Evolutionary conservation across 495 filamentous ascomycete species (phyloP), one percentile per base, ranked within the genome.

Genomic region (Choiromyces venosus): DNA sequence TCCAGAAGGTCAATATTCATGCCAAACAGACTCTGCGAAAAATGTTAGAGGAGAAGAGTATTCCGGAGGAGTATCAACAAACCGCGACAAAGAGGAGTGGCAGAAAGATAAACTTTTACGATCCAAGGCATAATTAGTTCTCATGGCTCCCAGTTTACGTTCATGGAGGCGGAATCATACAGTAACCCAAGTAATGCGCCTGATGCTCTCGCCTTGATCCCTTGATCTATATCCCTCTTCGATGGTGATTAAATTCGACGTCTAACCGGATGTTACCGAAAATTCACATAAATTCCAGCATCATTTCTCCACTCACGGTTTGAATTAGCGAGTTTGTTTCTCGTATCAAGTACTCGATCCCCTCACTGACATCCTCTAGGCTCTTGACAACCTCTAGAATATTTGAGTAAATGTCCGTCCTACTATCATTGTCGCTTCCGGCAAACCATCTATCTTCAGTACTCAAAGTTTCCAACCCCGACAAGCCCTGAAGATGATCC

Each of bases 131-230:
- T 37, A 65, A 37, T 44, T 21, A 71, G 67, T 16, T n/a, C 37
- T 37, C 4, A 46, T 65, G 71, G 29, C 12, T 37, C 19, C 38
- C 36, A 25, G 25, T 29, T 9, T 29, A 4, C 35, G 37, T 39
- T 29, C 37, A n/a, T 16, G 29, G 33, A 36, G 39, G 16, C 18
- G 36, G 37, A 37, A 36, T 37, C 76, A 39, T 68, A 80, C 77
- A 37, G 78, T 80, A 44, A 80, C 74, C 78, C 77, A 80, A 29
- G 73, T 77, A 18, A 80, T 35, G 25, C 78, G 67, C 25, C 79
- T 79, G 37, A 80, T 70, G 38, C 78, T 80, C 5, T 56, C 74
- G 35, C 74, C 76, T 52, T 79, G 74, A 37, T 79, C 71, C 33
- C 78, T 70, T 29, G 73, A 72, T 14, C 74, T 71, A 35, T 73